These are phyloP conservation scores for Fusarium ambrosium DNA, from an alignment of 2,329 filamentous ascomycete genomes.

Conservation along the genomic window DNA sequence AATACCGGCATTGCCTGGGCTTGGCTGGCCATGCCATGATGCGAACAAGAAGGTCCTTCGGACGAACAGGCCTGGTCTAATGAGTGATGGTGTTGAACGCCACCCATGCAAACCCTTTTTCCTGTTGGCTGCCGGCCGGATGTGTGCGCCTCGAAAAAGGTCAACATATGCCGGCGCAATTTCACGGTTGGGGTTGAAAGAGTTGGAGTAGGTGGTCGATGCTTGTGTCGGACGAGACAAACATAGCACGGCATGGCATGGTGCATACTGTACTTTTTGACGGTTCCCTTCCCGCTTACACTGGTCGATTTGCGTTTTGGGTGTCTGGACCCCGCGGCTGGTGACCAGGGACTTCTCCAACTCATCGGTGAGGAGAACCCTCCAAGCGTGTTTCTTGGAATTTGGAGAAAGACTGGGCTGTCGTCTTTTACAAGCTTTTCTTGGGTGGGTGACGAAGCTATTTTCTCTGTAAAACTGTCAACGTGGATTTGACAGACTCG, in stretches of 20 bases:
- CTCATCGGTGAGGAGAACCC: constrained; percentile 36
- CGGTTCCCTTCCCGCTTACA: background rate
- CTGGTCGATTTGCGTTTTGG: background rate
- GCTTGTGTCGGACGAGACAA: background rate
- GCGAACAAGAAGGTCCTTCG: constrained; percentile 17
- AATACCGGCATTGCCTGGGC: constrained; percentile 27
- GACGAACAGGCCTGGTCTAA: constrained; percentile 3
- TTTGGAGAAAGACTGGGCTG: constrained; percentile 40
- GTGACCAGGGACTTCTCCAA: constrained; percentile 39
- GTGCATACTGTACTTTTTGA: constrained; percentile 7
- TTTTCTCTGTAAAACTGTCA: background rate
- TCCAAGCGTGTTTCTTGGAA: background rate
- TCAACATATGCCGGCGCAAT: background rate
- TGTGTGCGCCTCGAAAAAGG: constrained; percentile 5
- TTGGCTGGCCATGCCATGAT: constrained; percentile 21
- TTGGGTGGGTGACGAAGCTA: background rate
- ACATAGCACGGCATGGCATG: background rate
- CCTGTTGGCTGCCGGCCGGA: constrained; percentile 20
- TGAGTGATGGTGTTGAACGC: constrained; percentile 8
- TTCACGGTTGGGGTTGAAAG: background rate
- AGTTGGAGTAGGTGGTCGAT: constrained; percentile 16
- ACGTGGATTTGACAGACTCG: background rate
- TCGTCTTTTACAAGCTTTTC: constrained; percentile 20
- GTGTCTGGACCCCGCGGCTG: background rate
- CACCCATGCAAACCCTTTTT: constrained; percentile 21